A percentile compares a stretch with the other conserved stretches of the same genome.
Evolutionary conservation across 371 early-diverging fungal species (phyloP).

Genomic region (Mucor lusitanicus): DNA sequence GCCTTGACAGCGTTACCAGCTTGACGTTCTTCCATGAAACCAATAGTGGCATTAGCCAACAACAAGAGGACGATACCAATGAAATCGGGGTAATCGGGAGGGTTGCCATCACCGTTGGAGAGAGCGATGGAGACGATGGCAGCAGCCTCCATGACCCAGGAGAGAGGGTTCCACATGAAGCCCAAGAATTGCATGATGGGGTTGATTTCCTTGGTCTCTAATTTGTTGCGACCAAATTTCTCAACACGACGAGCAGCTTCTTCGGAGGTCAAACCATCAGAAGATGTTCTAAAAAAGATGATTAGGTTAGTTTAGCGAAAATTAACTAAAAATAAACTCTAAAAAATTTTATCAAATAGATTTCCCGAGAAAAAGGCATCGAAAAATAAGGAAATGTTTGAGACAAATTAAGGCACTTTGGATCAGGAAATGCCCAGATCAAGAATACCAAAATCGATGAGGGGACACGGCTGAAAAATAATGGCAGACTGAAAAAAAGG

Average conservation of each 20-base stretch:
- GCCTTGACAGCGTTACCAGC: conserved; percentile 82
- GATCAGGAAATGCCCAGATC: not conserved
- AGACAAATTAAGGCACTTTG: conserved; percentile 7
- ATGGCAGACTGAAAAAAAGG: not conserved
- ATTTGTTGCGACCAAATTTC: conserved; percentile 71
- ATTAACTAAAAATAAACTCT: conserved; percentile 7
- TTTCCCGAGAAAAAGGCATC: conserved; percentile 1
- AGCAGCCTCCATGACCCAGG: conserved; percentile 83
- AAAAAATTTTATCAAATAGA: conserved; percentile 3
- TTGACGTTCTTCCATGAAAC: conserved; percentile 84
- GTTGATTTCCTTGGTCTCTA: conserved; percentile 77
- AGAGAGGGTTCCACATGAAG: conserved; percentile 85
- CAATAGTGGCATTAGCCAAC: conserved; percentile 84
- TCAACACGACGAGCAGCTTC: conserved; percentile 68
- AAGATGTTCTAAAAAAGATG: conserved; percentile 46
- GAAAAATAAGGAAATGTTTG: conserved; percentile 3
- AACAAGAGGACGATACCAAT: conserved; percentile 81
- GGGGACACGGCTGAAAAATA: not conserved
- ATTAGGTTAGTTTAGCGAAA: conserved; percentile 21
- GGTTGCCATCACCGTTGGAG: conserved; percentile 65
- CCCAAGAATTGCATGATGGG: conserved; percentile 85
- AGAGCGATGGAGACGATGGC: conserved; percentile 74
- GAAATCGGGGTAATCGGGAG: conserved; percentile 86
- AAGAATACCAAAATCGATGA: not conserved
- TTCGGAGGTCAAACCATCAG: conserved; percentile 63